These are phyloP conservation scores for Kwoniella shandongensis DNA, from an alignment of 768 basidiomycete species.

Conservation along the genomic window DNA sequence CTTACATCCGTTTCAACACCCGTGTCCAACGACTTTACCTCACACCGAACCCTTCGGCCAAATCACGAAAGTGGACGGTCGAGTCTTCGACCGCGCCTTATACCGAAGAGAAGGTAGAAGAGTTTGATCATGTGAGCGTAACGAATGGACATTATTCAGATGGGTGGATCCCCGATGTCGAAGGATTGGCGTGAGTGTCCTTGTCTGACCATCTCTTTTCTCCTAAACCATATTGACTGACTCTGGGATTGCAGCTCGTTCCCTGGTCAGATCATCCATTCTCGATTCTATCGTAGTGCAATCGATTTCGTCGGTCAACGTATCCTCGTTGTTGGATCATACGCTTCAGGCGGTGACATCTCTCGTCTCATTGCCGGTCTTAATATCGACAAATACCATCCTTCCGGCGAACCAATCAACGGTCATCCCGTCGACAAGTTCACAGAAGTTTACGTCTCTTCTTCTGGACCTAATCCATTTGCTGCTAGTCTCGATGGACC, in stretches of 20 bases:
- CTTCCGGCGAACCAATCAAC: slow-evolving; percentile 11
- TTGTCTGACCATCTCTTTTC: neutral
- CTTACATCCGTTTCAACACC: slow-evolving; percentile 66
- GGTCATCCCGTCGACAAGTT: slow-evolving; percentile 4
- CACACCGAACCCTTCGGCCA: neutral
- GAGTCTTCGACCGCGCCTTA: slow-evolving; percentile 10
- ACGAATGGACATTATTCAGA: slow-evolving; percentile 54
- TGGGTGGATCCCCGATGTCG: slow-evolving; percentile 48
- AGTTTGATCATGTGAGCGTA: slow-evolving; percentile 51
- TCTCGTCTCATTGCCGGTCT: slow-evolving; percentile 34
- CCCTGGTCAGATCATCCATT: slow-evolving; percentile 49
- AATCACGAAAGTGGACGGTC: slow-evolving; percentile 29
- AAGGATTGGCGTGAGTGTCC: slow-evolving; percentile 44
- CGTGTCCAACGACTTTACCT: slow-evolving; percentile 56
- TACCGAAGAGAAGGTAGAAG: slow-evolving; percentile 16
- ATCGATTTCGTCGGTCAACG: slow-evolving; percentile 43
- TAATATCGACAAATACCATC: slow-evolving; percentile 17
- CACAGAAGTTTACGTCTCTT: slow-evolving; percentile 43
- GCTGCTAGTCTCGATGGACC: slow-evolving; percentile 37
- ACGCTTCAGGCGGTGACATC: slow-evolving; percentile 55
- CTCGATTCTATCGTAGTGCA: slow-evolving; percentile 49
- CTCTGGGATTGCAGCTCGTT: slow-evolving; percentile 34
- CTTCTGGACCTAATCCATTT: slow-evolving; percentile 22
- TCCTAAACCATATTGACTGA: too few species aligned
- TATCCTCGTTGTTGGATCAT: slow-evolving; percentile 54